These are phyloP conservation scores for Fusarium odoratissimum DNA, from an alignment of 2,329 filamentous ascomycete genomes.

Conservation along the genomic window DNA sequence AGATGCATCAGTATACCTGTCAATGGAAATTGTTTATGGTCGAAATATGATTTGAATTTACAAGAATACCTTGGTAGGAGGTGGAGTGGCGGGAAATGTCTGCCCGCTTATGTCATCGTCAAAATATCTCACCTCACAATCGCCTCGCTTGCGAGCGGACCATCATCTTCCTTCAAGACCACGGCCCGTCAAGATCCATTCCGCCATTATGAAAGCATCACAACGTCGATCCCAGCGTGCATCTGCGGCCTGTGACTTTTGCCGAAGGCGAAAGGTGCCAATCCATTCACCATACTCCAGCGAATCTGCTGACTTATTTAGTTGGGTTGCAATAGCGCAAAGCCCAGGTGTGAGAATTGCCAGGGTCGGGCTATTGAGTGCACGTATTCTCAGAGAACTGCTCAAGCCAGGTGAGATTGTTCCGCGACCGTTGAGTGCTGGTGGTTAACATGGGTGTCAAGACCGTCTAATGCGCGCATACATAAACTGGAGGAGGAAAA, in stretches of 20 bases:
- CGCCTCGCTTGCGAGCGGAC: background rate
- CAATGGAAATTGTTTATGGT: no score
- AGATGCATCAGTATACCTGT: no score
- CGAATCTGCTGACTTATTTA: background rate
- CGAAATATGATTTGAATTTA: no score
- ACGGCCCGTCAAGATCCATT: background rate
- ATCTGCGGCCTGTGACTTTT: slow-evolving; percentile 38
- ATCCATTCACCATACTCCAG: rapidly evolving
- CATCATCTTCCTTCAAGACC: background rate
- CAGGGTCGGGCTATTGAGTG: slow-evolving; percentile 10
- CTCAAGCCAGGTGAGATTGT: slow-evolving; percentile 6
- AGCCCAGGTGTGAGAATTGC: slow-evolving; percentile 34
- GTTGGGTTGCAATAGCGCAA: slow-evolving; percentile 39
- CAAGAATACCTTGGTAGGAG: background rate
- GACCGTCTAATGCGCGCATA: slow-evolving; percentile 46
- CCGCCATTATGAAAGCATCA: background rate
- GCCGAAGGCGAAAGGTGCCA: slow-evolving; percentile 35
- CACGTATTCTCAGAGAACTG: slow-evolving; percentile 21
- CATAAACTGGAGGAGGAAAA: slow-evolving; percentile 53
- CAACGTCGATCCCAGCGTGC: background rate
- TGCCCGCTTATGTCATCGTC: slow-evolving; percentile 8
- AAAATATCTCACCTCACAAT: background rate
- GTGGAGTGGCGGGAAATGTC: background rate
- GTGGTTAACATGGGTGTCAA: rapidly evolving
- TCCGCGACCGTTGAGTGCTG: rapidly evolving